These are phyloP conservation scores for Zizania palustris DNA, from an alignment of 202 grass and related monocot genomes.

Conservation along the genomic window DNA sequence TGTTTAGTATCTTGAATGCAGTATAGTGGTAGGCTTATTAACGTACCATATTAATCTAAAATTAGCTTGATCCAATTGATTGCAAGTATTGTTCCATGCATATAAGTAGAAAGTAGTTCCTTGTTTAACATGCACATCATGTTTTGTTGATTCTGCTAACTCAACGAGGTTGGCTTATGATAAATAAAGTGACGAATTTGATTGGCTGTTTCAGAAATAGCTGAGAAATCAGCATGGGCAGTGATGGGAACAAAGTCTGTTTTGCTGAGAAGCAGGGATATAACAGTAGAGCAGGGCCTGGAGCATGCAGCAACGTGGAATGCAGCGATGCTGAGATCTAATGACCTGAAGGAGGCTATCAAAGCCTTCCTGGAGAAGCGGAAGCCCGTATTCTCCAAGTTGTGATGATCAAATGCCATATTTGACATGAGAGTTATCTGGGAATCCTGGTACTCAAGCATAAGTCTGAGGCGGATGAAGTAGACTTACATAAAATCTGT, in stretches of 20 bases:
- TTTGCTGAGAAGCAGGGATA: constrained; percentile 80
- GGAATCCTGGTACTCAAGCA: constrained; percentile 17
- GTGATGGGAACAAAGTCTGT: constrained; percentile 86
- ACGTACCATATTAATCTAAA: too few species aligned
- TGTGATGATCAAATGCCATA: constrained; percentile 44
- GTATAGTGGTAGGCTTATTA: too few species aligned
- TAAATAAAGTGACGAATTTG: constrained; percentile 4
- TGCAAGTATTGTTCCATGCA: neutral
- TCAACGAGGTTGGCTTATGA: neutral
- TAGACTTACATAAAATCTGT: constrained; percentile 14
- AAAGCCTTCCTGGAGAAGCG: constrained; percentile 62
- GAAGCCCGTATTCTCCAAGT: constrained; percentile 83
- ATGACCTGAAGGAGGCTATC: constrained; percentile 79
- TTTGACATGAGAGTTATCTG: neutral
- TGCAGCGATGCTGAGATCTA: constrained; percentile 68
- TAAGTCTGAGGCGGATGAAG: constrained; percentile 1
- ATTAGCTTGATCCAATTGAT: neutral
- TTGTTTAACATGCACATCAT: neutral
- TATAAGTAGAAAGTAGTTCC: too few species aligned
- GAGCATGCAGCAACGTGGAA: constrained; percentile 94
- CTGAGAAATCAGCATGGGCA: constrained; percentile 74
- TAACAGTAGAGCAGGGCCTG: constrained; percentile 79
- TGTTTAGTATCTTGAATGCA: too few species aligned
- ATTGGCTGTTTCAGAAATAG: constrained; percentile 53
- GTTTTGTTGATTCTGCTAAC: neutral